Conservation (phyloP, 176 grass and related monocot species). For the Triticum timopheevii region DNA sequence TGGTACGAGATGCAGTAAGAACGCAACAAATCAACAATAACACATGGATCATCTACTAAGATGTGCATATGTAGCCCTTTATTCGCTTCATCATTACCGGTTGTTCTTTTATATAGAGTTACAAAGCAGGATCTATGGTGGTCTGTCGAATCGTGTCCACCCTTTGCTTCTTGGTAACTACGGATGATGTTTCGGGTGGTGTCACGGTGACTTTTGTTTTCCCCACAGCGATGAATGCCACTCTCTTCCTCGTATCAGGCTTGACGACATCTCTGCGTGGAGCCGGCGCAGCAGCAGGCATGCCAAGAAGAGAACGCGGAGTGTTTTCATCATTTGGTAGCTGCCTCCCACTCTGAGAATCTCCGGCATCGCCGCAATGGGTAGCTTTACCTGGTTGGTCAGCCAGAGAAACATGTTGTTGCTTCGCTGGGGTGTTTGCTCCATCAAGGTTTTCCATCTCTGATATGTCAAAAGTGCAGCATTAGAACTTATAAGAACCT, state of each 20-base stretch:
- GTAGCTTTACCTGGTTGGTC: constrained; percentile 30
- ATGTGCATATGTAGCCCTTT: not conserved
- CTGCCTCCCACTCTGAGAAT: not conserved
- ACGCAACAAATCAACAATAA: not conserved
- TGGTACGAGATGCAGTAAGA: not conserved
- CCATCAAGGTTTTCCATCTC: constrained; percentile 9
- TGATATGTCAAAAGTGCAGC: constrained; percentile 2
- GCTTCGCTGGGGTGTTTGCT: not conserved
- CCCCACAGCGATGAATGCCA: constrained; percentile 60
- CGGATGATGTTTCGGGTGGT: not conserved
- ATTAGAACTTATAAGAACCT: not conserved
- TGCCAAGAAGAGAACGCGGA: not conserved
- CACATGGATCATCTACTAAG: not conserved
- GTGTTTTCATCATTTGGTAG: not conserved
- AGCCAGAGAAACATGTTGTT: not conserved
- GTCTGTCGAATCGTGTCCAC: constrained; percentile 15
- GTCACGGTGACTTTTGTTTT: constrained; percentile 8
- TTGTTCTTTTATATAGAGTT: not conserved
- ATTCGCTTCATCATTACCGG: not conserved
- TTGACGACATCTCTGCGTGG: constrained; percentile 1
- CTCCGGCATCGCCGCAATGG: not conserved
- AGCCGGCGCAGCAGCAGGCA: not conserved
- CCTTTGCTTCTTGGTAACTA: constrained; percentile 47
- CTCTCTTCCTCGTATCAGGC: constrained; percentile 39
- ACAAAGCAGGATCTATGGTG: constrained; percentile 19